Percentiles rank a stretch among this genome's conserved stretches.
phyloP scores from a whole-genome alignment of 208 protist species.

The Leishmania lainsoni region DNA sequence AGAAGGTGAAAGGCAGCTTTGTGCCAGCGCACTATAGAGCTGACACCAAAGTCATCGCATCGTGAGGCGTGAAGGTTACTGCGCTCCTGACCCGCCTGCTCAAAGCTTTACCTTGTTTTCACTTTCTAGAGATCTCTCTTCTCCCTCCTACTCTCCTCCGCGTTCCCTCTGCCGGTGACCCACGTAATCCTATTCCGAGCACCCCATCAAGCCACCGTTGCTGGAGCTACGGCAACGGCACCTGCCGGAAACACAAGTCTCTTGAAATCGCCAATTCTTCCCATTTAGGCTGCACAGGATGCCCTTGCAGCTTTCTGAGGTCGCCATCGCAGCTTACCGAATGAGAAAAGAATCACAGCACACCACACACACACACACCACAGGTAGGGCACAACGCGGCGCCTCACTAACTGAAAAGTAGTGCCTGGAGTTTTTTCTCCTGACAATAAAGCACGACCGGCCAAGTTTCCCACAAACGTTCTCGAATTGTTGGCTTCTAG shows the following conservation, averaged over 20 bases:
- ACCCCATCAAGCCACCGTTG: background rate
- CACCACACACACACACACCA: background rate
- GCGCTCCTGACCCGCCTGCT: background rate
- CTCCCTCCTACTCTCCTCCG: background rate
- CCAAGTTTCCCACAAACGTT: background rate
- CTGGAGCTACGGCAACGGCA: background rate
- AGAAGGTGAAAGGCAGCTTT: too few relatives aligned
- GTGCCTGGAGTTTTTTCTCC: conserved; percentile 19
- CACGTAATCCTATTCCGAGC: background rate
- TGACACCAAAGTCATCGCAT: background rate
- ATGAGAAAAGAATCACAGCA: conserved; percentile 3
- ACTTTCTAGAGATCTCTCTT: background rate
- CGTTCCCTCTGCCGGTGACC: background rate
- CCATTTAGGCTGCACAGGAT: background rate
- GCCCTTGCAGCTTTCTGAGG: background rate
- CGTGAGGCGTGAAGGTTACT: background rate
- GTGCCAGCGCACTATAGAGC: background rate
- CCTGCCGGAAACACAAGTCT: background rate
- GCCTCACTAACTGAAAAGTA: background rate
- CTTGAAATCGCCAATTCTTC: background rate
- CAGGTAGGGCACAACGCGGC: background rate
- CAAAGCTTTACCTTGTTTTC: background rate
- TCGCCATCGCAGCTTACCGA: background rate
- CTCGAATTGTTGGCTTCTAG: background rate
- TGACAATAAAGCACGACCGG: background rate